Percentiles rank a stretch among this genome's conserved stretches.
These are phyloP conservation scores for Boletus coccyginus DNA, from an alignment of 768 basidiomycete species.

Conservation along the genomic window DNA sequence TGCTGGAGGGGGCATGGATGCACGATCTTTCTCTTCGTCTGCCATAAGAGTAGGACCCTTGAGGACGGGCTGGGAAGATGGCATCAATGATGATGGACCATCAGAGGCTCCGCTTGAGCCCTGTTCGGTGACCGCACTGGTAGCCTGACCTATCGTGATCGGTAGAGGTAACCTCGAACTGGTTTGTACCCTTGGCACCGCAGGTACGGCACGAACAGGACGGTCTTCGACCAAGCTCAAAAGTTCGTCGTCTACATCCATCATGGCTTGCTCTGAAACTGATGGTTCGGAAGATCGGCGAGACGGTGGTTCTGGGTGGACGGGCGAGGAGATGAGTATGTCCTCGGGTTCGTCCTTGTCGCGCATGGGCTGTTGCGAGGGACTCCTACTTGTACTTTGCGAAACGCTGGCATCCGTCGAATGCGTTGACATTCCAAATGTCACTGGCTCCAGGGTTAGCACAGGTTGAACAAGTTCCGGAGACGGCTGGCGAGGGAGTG, in stretches of 20 bases:
- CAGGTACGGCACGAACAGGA: slow-evolving; percentile 3
- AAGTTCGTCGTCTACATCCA: slow-evolving; percentile 59
- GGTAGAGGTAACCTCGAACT: background rate
- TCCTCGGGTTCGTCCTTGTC: slow-evolving; percentile 6
- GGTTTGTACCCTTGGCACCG: background rate
- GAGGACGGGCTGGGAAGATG: slow-evolving; percentile 4
- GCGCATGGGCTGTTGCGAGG: slow-evolving; percentile 12
- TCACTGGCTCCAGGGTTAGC: background rate
- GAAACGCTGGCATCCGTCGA: background rate
- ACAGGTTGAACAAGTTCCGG: slow-evolving; percentile 1
- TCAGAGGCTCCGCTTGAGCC: slow-evolving; percentile 1
- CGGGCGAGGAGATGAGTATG: background rate
- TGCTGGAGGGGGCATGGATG: slow-evolving; percentile 58
- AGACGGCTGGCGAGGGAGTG: background rate
- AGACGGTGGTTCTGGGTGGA: slow-evolving; percentile 3
- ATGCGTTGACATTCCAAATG: background rate
- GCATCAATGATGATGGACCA: background rate
- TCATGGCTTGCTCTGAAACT: slow-evolving; percentile 29
- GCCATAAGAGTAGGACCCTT: slow-evolving; percentile 9
- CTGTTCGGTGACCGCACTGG: background rate
- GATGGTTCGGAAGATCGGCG: slow-evolving; percentile 8
- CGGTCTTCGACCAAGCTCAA: slow-evolving; percentile 65
- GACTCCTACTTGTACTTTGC: slow-evolving; percentile 7
- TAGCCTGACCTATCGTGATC: background rate
- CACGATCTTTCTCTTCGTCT: slow-evolving; percentile 38